Base-by-base conservation (phyloP, 2,329 filamentous ascomycete genomes). In the Cercospora zeae-maydis region DNA sequence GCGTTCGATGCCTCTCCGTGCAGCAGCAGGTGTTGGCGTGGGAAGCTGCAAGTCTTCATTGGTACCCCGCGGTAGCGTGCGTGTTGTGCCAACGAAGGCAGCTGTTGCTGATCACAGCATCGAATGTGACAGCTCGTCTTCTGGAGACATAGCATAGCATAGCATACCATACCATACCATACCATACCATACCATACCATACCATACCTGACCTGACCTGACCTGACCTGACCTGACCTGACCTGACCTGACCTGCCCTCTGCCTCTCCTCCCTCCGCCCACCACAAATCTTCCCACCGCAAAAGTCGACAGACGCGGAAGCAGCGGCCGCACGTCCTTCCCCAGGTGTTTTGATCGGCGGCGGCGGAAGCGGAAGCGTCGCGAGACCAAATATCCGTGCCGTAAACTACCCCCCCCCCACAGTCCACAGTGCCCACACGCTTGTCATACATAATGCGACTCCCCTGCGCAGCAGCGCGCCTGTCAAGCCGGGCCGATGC, bases 41-140 rank as follows among this genome's bases (percentile, higher is more conserved):
- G 60, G 63, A 54, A 51, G 52, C 59, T 57, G 34, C 63, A 62
- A 59, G 58, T 51, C 27, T 61, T 62, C 51, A 61, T 49, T 27
- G 24, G 63, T 65, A 67, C 63, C 60, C 59, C 54, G 63, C 67
- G 67, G 67, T 59, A 67, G 58, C 62, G 61, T 67, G 67, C 67
- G 61, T 65, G 49, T 52, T 57, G 60, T 56, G 63, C 58, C 61
- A 66, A 61, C 47, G 53, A 58, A 62, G 52, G 37, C 31, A 60
- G 63, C 57, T 58, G 31, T 61, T 62, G 63, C 58, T 63, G 54
- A 59, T 62, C 66, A 68, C 58, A 63, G 61, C 59, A 60, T 63
- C 31, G 54, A 61, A 66, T 56, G n/a, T 63, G 63, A 69, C 62
- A 61, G 66, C 62, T 68, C 66, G 59, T 19, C 33, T 62, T 56